phyloP scores from a whole-genome alignment of 768 basidiomycete species.

The Rubroboletus satanas region DNA sequence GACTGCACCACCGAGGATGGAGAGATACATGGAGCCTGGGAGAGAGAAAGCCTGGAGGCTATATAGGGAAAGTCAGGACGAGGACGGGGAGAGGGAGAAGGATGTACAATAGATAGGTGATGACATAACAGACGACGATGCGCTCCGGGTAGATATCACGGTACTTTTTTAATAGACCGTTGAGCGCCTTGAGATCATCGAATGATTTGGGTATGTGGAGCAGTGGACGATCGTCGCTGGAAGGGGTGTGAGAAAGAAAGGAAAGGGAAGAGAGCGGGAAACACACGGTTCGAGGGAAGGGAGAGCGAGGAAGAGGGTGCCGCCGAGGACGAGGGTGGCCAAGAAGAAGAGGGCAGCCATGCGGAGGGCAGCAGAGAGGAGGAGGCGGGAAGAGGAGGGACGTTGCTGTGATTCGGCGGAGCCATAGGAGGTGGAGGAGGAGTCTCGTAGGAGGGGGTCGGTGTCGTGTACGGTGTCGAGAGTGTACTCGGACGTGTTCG shows the following conservation, averaged over 20 bases:
- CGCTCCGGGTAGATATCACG: slow-evolving; percentile 82
- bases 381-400: slow-evolving; percentile 49
- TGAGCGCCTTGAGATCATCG: slow-evolving; percentile 78
- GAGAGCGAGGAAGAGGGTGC: slow-evolving; percentile 75
- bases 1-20: slow-evolving; percentile 92
- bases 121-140: slow-evolving; percentile 82
- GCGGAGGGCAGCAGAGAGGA: slow-evolving; percentile 80
- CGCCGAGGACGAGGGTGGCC: slow-evolving; percentile 66
- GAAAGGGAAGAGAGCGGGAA: not conserved
- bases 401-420: slow-evolving; percentile 37
- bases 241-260: slow-evolving; percentile 7
- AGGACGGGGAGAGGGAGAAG: slow-evolving; percentile 1
- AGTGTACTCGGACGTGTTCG: slow-evolving; percentile 55
- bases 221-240: slow-evolving; percentile 67
- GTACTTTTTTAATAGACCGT: slow-evolving; percentile 86
- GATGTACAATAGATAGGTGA: slow-evolving; percentile 88
- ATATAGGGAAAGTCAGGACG: slow-evolving; percentile 11
- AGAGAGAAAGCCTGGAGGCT: slow-evolving; percentile 96
- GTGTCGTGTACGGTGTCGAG: slow-evolving; percentile 51
- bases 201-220: slow-evolving; percentile 89
- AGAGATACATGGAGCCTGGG: slow-evolving; percentile 97
- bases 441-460: slow-evolving; percentile 30
- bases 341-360: slow-evolving; percentile 74
- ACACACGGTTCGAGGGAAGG: slow-evolving; percentile 77
- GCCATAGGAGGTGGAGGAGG: slow-evolving; percentile 47